Evolutionary conservation across 164 flowering plant genomes (phyloP).

Genomic region (Houttuynia cordata): DNA sequence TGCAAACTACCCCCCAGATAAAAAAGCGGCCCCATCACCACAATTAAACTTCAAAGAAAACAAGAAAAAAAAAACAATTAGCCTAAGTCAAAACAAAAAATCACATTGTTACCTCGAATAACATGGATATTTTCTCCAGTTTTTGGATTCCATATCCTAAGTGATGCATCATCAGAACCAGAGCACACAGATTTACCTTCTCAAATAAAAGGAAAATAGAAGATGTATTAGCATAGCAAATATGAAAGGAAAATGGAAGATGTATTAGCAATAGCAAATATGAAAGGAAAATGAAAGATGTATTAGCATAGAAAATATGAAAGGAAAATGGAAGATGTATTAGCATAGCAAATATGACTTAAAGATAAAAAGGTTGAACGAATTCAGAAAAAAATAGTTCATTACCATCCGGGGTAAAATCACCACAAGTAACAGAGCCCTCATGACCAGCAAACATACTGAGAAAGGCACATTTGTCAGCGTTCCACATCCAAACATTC

Average conservation of each 20-base stretch:
- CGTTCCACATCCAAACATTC: conserved; percentile 92
- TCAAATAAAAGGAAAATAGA: conserved; percentile 3
- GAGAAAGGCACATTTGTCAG: conserved; percentile 53
- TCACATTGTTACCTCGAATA: conserved; percentile 38
- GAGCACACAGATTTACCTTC: conserved; percentile 77
- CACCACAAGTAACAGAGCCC: conserved; percentile 74
- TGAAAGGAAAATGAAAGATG: too few relatives aligned
- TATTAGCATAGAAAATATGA: too few relatives aligned
- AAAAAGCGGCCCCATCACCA: too few relatives aligned
- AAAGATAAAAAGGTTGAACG: too few relatives aligned
- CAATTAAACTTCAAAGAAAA: too few relatives aligned
- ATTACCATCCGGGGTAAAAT: conserved; percentile 95
- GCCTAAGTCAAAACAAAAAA: too few relatives aligned
- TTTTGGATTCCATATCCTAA: conserved; percentile 89
- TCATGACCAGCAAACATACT: conserved; percentile 69
- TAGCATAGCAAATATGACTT: too few relatives aligned
- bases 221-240: not conserved
- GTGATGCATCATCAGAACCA: conserved; percentile 81
- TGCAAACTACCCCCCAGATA: too few relatives aligned
- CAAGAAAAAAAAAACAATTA: too few relatives aligned
- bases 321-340: too few relatives aligned
- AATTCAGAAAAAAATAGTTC: not conserved
- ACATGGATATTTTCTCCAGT: conserved; percentile 60
- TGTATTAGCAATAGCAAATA: too few relatives aligned
- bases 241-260: too few relatives aligned